Base-by-base conservation (phyloP, 441 rosid genomes). In the Erodium texanum region DNA sequence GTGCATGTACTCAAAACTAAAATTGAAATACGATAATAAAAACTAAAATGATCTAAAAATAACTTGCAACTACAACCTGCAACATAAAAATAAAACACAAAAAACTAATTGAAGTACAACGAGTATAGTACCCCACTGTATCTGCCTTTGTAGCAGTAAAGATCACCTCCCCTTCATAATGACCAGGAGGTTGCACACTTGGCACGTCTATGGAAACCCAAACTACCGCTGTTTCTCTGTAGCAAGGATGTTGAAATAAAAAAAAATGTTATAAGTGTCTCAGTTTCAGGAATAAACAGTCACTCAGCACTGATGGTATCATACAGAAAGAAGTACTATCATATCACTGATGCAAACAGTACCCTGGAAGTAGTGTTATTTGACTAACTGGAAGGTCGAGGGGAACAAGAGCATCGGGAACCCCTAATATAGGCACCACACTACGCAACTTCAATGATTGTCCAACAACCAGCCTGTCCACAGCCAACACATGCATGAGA, bases 321-420 rank as follows among this genome's bases (percentile, higher is more conserved):
- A 67, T 20, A 68, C 24, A 8, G 75, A 54, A 68, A 71, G 38
- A 69, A 62, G 45, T 24, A 15, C 62, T 58, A n/a, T 61, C 12
- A 23, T 74, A 78, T 67, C 66, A 70, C 56, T 64, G 66, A 80
- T 64, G 62, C 64, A 38, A 41, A 61, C 15, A 68, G 66, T 87
- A 90, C 98, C 98, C 98, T 66, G 97, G 95, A 73, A 73, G 76
- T 75, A 93, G 77, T 82, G 76, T 82, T 73, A 90, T 83, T 79
- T 89, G 97, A 72, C 87, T 74, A 75, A 82, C 66, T 54, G 96
- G 96, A 63, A 82, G 83, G 77, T 90, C 92, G 77, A 93, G 84
- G 15, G 98, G 98, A 56, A 89, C 96, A 68, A 93, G 89, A 82
- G 97, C 98, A 84, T 93, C 98, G 34, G 97, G 98, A 32, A 93